phyloP scores from a whole-genome alignment of 176 grass and related monocot genomes.

The Musa beccarii region DNA sequence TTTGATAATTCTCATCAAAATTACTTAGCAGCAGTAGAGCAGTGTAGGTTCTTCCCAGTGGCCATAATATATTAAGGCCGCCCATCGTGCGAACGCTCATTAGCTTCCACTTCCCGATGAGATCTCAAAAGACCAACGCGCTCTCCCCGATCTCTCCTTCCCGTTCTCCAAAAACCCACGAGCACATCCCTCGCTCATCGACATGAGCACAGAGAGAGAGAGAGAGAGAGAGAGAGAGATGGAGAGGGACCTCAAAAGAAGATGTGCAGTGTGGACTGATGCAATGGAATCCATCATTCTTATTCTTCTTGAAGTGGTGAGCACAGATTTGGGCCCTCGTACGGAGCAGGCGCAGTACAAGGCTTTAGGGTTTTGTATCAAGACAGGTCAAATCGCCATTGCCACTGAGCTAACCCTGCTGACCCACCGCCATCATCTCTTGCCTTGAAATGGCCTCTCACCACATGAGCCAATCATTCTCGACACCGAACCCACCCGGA shows the following conservation, averaged over 20 bases:
- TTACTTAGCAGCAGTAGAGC: too few relatives aligned
- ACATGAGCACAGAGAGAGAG: too few relatives aligned
- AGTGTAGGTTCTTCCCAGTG: too few relatives aligned
- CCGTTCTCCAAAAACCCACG: slow-evolving; percentile 30
- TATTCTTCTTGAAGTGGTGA: background rate
- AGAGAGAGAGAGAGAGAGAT: too few relatives aligned
- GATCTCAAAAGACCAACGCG: slow-evolving; percentile 17
- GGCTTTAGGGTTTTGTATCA: background rate
- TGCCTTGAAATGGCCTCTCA: background rate
- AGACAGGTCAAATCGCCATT: background rate
- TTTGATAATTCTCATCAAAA: too few relatives aligned
- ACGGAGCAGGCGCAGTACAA: background rate
- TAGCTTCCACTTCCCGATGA: background rate
- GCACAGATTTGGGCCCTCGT: slow-evolving; percentile 17
- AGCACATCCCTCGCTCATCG: background rate
- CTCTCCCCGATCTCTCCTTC: slow-evolving; percentile 13
- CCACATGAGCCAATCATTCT: background rate
- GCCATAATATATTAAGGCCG: too few relatives aligned
- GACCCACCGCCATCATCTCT: background rate
- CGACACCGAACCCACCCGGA: too few relatives aligned
- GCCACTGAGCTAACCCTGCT: background rate
- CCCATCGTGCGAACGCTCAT: too few relatives aligned
- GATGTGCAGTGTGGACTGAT: too few relatives aligned
- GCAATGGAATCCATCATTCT: too few relatives aligned
- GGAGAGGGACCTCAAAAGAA: too few relatives aligned